These are phyloP conservation scores for Crithidia acanthocephali DNA, from an alignment of 208 protist species.

Conservation along the genomic window DNA sequence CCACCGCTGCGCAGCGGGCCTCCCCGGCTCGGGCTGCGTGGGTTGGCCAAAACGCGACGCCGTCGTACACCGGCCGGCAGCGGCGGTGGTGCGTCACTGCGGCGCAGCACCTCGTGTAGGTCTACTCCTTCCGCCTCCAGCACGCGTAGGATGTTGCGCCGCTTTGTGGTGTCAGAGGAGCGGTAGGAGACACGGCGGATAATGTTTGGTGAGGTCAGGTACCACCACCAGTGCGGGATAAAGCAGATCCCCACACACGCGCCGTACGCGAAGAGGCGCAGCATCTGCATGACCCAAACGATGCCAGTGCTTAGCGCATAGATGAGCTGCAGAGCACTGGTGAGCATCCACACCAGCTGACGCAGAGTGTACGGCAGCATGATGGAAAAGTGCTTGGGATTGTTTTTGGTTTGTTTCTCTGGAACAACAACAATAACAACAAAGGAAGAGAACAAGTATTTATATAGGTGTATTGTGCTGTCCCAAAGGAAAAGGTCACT, in stretches of 20 bases:
- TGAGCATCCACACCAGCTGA: constrained; percentile 69
- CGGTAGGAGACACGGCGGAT: constrained; percentile 71
- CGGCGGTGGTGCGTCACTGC: background rate
- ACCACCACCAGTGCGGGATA: constrained; percentile 68
- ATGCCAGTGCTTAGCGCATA: constrained; percentile 55
- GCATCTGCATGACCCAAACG: constrained; percentile 60
- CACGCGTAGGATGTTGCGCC: constrained; percentile 51
- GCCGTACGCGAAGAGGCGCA: constrained; percentile 53
- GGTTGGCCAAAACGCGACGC: background rate
- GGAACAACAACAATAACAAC: background rate
- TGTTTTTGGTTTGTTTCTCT: background rate
- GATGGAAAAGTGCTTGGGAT: too few relatives aligned
- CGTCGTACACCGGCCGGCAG: constrained; percentile 1
- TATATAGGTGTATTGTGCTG: background rate
- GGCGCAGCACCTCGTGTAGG: constrained; percentile 27
- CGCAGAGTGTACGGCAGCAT: constrained; percentile 56
- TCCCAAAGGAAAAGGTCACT: background rate
- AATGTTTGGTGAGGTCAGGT: constrained; percentile 67
- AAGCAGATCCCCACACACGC: constrained; percentile 44
- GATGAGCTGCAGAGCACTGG: constrained; percentile 51
- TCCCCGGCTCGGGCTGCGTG: background rate
- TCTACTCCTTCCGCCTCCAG: constrained; percentile 54
- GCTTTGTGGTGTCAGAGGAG: constrained; percentile 45
- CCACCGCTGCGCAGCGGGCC: background rate
- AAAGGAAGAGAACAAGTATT: background rate